phyloP scores from a whole-genome alignment of 306 rosid genomes.

The Elaeagnus macrophylla region DNA sequence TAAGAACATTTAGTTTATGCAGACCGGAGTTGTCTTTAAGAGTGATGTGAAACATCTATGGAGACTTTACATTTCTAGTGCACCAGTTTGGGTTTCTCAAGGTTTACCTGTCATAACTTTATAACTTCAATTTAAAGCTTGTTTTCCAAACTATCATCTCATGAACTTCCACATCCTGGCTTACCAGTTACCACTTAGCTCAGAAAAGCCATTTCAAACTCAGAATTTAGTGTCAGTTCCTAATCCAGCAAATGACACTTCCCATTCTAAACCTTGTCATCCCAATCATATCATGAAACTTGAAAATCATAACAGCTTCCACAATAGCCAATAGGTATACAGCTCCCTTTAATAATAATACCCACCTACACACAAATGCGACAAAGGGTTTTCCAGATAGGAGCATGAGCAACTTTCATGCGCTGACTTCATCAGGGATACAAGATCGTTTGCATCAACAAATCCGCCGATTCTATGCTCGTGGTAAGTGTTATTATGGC shows the following conservation, averaged over 20 bases:
- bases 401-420: slow-evolving; percentile 16
- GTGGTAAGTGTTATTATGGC: slow-evolving; percentile 59
- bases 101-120: too few relatives aligned
- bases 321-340: slow-evolving; percentile 7
- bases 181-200: slow-evolving; percentile 3
- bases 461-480: slow-evolving; percentile 43
- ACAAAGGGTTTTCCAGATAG: slow-evolving; percentile 10
- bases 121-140: too few relatives aligned
- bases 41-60: too few relatives aligned
- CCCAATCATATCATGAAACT: slow-evolving; percentile 6
- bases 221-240: too few relatives aligned
- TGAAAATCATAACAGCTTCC: slow-evolving; percentile 7
- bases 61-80: too few relatives aligned
- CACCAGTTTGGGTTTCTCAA: too few relatives aligned
- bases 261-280: background rate
- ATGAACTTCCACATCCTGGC: slow-evolving; percentile 13
- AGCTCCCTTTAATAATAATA: background rate
- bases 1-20: background rate
- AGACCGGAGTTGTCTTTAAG: too few relatives aligned
- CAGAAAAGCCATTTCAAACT: background rate
- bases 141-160: background rate
- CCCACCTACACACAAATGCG: slow-evolving; percentile 2
- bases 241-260: background rate
- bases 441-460: slow-evolving; percentile 28
- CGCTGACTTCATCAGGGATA: background rate